phyloP scores from a whole-genome alignment of 2,329 filamentous ascomycete genomes.

The Fusarium oligoseptatum region DNA sequence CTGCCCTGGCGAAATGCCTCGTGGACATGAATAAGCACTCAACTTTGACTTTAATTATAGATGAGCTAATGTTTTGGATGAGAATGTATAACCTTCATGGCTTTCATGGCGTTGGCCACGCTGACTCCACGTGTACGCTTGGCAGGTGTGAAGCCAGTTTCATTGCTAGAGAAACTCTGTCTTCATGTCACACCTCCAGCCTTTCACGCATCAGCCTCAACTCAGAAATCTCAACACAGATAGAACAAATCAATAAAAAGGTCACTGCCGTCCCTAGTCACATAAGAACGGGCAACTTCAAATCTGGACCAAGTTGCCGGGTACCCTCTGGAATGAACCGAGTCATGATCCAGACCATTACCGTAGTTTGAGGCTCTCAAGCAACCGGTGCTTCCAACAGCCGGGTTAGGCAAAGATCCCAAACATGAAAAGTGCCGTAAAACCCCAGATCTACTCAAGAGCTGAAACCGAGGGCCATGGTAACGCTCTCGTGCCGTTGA shows the following conservation, averaged over 20 bases:
- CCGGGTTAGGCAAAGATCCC: not conserved
- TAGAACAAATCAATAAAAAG: not conserved
- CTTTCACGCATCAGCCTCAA: not conserved
- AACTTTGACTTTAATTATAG: not conserved
- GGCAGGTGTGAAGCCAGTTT: not conserved
- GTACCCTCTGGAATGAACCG: slow-evolving; percentile 10
- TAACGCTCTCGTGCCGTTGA: not conserved
- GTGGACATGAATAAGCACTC: not conserved
- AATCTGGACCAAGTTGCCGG: slow-evolving; percentile 5
- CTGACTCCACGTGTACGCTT: not conserved
- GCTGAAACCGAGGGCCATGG: not conserved
- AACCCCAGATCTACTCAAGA: not conserved
- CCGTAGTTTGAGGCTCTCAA: not conserved
- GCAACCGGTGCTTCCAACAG: not conserved
- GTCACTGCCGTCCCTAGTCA: not conserved
- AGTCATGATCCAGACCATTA: slow-evolving; percentile 15
- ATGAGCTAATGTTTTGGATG: not conserved
- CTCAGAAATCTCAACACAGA: not conserved
- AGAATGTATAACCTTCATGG: not conserved
- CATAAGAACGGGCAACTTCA: not conserved
- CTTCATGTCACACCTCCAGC: not conserved
- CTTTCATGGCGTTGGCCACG: not conserved
- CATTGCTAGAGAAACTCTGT: not conserved
- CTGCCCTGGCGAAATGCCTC: not conserved
- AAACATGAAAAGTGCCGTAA: not conserved